A percentile compares a stretch with the other conserved stretches of the same genome.
Conservation (phyloP, 306 rosid species). For the Pyrus bretschneideri region DNA sequence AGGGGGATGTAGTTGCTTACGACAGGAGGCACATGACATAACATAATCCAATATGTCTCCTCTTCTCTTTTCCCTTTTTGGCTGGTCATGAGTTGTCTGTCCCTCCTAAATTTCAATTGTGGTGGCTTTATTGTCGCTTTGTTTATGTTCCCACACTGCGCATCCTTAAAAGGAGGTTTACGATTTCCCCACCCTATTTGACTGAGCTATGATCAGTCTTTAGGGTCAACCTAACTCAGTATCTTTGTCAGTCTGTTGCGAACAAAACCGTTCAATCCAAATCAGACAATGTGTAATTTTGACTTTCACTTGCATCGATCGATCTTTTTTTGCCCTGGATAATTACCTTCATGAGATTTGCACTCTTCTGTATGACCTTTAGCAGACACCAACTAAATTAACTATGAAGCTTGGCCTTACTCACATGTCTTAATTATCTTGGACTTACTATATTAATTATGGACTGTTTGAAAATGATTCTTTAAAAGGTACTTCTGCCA, state of each 20-base stretch:
- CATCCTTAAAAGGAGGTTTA: conserved; percentile 49
- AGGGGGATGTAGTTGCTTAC: conserved; percentile 13
- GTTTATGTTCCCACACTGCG: conserved; percentile 42
- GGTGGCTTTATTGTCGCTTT: conserved; percentile 51
- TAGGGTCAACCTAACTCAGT: conserved; percentile 55
- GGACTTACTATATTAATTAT: conserved; percentile 11
- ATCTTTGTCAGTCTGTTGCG: conserved; percentile 61
- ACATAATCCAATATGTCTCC: conserved; percentile 38
- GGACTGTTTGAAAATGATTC: background rate
- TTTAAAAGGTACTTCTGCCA: no score
- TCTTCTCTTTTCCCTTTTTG: conserved; percentile 18
- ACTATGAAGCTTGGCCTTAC: conserved; percentile 37
- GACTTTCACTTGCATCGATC: conserved; percentile 58
- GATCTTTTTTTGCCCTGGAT: background rate
- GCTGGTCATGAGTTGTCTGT: conserved; percentile 48
- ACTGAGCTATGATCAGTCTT: background rate
- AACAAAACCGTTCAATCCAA: conserved; percentile 68
- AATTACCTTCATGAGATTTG: background rate
- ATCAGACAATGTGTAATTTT: conserved; percentile 69
- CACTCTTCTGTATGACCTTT: conserved; percentile 26
- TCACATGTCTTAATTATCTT: conserved; percentile 36
- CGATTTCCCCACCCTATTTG: conserved; percentile 10
- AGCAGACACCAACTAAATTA: conserved; percentile 35
- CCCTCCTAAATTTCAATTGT: conserved; percentile 37
- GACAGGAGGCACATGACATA: conserved; percentile 51